Percentiles rank a stretch among this genome's conserved stretches.
Evolutionary conservation across 78 protist genomes (phyloP).

Genomic region (Dictyostelium brefeldianum): DNA sequence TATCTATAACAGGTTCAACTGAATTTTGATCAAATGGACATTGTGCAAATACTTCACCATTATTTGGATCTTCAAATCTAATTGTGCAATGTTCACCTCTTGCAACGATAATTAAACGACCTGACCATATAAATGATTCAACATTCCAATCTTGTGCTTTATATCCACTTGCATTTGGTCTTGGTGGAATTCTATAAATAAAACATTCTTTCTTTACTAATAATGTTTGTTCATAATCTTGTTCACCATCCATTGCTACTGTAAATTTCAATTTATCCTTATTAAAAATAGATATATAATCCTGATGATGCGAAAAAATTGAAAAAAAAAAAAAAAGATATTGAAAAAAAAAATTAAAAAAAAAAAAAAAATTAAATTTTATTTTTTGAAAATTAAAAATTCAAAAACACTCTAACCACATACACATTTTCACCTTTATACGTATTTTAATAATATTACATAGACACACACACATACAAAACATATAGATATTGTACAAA

Average conservation of each 20-base stretch:
- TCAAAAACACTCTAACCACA: too few relatives aligned
- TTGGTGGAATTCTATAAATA: slow-evolving; percentile 88
- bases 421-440: too few relatives aligned
- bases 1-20: slow-evolving; percentile 86
- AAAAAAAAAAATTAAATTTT: neutral
- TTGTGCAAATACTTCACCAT: slow-evolving; percentile 85
- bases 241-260: slow-evolving; percentile 44
- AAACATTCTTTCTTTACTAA: slow-evolving; percentile 80
- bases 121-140: slow-evolving; percentile 78
- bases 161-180: slow-evolving; percentile 77
- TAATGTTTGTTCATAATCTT: slow-evolving; percentile 79
- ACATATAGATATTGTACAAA: neutral
- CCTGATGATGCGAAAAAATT: neutral
- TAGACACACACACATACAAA: too few relatives aligned
- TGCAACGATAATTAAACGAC: slow-evolving; percentile 72
- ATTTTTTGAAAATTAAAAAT: too few relatives aligned
- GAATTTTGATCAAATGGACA: slow-evolving; percentile 82
- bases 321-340: neutral
- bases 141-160: slow-evolving; percentile 87
- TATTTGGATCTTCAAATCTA: slow-evolving; percentile 66
- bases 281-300: neutral
- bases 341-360: neutral
- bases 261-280: neutral
- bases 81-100: slow-evolving; percentile 66
- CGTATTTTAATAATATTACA: too few relatives aligned